These are phyloP conservation scores for Neofusicoccum kwambonambiense DNA, from an alignment of 2,329 filamentous ascomycete genomes.

Conservation along the genomic window DNA sequence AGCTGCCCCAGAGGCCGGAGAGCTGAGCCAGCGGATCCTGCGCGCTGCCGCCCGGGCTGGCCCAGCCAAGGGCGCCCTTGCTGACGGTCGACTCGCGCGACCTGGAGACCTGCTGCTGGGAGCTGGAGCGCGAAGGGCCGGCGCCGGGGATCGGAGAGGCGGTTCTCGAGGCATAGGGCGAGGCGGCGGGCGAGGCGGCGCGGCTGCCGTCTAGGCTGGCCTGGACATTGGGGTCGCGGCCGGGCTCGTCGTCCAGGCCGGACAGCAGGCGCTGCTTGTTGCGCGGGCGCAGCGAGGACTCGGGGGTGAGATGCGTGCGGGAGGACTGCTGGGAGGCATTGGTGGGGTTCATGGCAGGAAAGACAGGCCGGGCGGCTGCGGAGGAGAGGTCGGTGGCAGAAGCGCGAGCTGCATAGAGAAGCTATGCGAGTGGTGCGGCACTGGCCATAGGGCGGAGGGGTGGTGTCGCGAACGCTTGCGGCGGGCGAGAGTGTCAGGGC, in stretches of 20 bases:
- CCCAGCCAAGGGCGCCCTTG: background rate
- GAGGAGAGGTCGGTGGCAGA: slow-evolving; percentile 1
- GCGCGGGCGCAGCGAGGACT: slow-evolving; percentile 47
- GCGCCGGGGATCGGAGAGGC: slow-evolving; percentile 44
- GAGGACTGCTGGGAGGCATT: slow-evolving; percentile 38
- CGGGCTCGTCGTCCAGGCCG: slow-evolving; percentile 42
- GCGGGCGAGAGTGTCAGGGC: slow-evolving; percentile 1
- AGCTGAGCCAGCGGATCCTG: slow-evolving; percentile 34
- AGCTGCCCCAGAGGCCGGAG: slow-evolving; percentile 48
- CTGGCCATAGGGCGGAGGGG: slow-evolving; percentile 13
- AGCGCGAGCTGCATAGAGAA: slow-evolving; percentile 4
- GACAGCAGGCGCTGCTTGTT: slow-evolving; percentile 47
- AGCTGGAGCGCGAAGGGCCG: slow-evolving; percentile 33
- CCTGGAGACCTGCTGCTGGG: slow-evolving; percentile 22
- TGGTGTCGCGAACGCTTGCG: slow-evolving; percentile 10
- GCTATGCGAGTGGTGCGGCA: slow-evolving; percentile 12
- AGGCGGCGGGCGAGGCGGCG: slow-evolving; percentile 34
- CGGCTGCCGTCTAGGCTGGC: slow-evolving; percentile 18
- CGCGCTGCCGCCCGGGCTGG: slow-evolving; percentile 21
- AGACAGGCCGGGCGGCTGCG: background rate
- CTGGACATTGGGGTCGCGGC: background rate
- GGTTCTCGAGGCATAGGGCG: slow-evolving; percentile 40
- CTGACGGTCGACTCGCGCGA: slow-evolving; percentile 3
- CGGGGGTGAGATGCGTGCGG: slow-evolving; percentile 38
- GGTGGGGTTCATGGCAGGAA: slow-evolving; percentile 39